Evolutionary conservation across 148 eudicot genomes (phyloP).

Genomic region (Vaccinium corymbosum): DNA sequence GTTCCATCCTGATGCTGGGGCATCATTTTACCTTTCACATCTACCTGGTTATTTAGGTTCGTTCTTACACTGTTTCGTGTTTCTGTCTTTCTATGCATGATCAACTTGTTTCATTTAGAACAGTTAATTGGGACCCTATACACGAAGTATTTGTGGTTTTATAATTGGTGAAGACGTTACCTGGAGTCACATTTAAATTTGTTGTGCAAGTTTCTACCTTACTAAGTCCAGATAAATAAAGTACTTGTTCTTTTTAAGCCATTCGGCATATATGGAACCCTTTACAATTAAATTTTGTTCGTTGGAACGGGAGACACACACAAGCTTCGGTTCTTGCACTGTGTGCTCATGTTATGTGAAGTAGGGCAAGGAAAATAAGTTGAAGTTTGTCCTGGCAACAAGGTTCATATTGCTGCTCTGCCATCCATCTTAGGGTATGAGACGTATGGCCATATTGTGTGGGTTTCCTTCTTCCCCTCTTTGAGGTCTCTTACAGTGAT

Average conservation of each 20-base stretch:
- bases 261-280: neutral
- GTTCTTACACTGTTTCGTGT: neutral
- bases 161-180: neutral
- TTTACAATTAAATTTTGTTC: neutral
- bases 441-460: neutral
- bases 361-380: neutral
- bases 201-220: neutral
- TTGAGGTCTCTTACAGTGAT: neutral
- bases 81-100: neutral
- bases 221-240: neutral
- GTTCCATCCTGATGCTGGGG: constrained; percentile 91
- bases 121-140: neutral
- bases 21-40: constrained; percentile 88
- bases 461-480: neutral
- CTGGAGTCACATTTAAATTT: neutral
- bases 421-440: constrained; percentile 2
- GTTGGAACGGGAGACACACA: neutral
- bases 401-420: neutral
- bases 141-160: neutral
- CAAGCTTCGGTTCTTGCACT: neutral
- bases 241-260: neutral
- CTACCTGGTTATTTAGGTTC: constrained; percentile 80
- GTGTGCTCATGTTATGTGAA: neutral
- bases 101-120: neutral
- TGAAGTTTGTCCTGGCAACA: neutral